Conservation (phyloP, 768 basidiomycete genomes). For the Pulveroboletus ravenelii region DNA sequence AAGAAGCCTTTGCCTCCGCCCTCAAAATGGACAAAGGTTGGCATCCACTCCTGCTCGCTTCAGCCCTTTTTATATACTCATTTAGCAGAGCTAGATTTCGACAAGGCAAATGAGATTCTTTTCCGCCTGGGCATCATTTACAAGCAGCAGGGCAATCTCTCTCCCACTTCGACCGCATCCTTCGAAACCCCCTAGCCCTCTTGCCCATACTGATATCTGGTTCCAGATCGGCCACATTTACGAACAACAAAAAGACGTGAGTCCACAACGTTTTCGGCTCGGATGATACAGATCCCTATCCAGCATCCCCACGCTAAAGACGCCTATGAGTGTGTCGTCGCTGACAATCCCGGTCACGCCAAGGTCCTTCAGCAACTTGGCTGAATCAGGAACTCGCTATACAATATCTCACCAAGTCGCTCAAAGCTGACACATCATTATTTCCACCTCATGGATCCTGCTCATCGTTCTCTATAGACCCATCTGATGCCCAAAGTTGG, state of each 20-base stretch:
- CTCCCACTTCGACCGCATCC: constrained; percentile 92
- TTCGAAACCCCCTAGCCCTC: constrained; percentile 93
- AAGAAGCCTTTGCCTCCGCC: constrained; percentile 96
- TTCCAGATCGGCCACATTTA: constrained; percentile 99
- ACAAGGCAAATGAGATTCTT: constrained; percentile 97
- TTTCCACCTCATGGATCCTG: no score
- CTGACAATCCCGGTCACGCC: no score
- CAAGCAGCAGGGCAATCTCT: constrained; percentile 97
- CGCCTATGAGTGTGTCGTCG: no score
- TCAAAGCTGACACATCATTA: no score
- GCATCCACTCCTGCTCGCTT: constrained; percentile 11
- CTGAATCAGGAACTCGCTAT: no score
- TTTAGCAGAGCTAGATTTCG: constrained; percentile 64
- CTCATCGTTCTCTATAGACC: no score
- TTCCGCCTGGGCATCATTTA: constrained; percentile 99
- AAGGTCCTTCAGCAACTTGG: no score
- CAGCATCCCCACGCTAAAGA: no score
- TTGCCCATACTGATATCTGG: constrained; percentile 98
- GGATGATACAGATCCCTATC: constrained; percentile 7
- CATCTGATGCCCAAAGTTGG: no score
- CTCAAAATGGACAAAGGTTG: constrained; percentile 95
- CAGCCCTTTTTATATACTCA: constrained; percentile 23
- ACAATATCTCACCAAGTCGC: no score
- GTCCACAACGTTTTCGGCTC: constrained; percentile 20
- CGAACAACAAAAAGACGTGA: constrained; percentile 94